Evolutionary conservation across 2,329 filamentous ascomycete genomes (phyloP).

Genomic region (Colletotrichum tofieldiae): DNA sequence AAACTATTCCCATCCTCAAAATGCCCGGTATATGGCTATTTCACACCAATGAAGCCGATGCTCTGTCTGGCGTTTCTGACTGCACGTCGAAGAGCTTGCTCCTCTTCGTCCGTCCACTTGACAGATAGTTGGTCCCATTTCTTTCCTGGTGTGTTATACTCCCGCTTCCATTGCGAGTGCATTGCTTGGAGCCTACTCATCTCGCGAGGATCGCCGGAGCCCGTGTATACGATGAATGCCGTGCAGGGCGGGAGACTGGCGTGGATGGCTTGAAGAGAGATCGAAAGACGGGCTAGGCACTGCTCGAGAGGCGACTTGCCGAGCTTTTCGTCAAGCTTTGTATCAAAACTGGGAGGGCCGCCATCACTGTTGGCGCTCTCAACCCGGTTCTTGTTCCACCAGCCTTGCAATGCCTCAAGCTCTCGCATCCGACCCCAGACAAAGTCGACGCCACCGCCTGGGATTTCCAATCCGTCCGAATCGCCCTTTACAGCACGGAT

Average conservation of each 20-base stretch:
- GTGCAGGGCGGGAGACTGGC: constrained; percentile 75
- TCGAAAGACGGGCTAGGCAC: constrained; percentile 62
- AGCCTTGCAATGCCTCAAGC: constrained; percentile 76
- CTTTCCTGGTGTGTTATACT: constrained; percentile 74
- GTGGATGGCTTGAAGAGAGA: constrained; percentile 70
- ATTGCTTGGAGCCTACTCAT: constrained; percentile 75
- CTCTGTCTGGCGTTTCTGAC: constrained; percentile 72
- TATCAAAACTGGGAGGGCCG: constrained; percentile 52
- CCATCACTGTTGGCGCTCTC: constrained; percentile 53
- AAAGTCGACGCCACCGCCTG: constrained; percentile 75
- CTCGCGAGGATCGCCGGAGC: constrained; percentile 77
- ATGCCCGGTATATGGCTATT: constrained; percentile 59
- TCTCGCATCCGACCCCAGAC: constrained; percentile 78
- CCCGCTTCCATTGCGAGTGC: constrained; percentile 73
- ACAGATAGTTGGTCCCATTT: constrained; percentile 79
- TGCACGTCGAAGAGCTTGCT: constrained; percentile 73
- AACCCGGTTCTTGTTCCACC: constrained; percentile 75
- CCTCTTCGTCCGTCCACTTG: constrained; percentile 78
- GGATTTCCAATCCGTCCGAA: constrained; percentile 69
- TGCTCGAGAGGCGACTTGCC: constrained; percentile 58
- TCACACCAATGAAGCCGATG: constrained; percentile 76
- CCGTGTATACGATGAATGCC: constrained; percentile 75
- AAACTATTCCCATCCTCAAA: background rate
- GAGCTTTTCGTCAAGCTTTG: constrained; percentile 47
- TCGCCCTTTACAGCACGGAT: constrained; percentile 74